phyloP scores from a whole-genome alignment of 2,329 filamentous ascomycete species.

The Byssothecium circinans region DNA sequence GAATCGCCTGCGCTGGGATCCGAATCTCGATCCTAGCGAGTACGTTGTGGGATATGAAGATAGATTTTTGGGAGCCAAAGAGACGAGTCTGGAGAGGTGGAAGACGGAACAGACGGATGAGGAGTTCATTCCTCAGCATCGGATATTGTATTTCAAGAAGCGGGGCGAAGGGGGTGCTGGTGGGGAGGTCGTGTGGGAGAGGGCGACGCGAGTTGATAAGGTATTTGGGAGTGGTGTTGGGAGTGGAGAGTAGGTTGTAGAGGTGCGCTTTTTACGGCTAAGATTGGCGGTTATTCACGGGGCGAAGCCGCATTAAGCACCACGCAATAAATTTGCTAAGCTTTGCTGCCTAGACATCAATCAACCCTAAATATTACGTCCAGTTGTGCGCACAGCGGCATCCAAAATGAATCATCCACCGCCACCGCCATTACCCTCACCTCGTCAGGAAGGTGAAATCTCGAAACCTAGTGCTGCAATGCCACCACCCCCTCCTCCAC shows the following conservation, averaged over 20 bases:
- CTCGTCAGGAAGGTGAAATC: too few species aligned
- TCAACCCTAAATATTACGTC: too few species aligned
- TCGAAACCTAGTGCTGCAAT: too few species aligned
- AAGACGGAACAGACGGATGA: constrained; percentile 57
- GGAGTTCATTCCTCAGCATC: constrained; percentile 60
- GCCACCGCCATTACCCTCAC: too few species aligned
- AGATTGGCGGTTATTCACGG: too few species aligned
- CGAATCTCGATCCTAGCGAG: constrained; percentile 46
- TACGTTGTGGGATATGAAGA: constrained; percentile 59
- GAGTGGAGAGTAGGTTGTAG: not conserved
- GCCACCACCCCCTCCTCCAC: too few species aligned
- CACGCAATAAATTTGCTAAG: too few species aligned
- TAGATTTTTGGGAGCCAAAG: constrained; percentile 54
- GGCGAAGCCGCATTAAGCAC: too few species aligned
- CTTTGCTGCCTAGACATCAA: too few species aligned
- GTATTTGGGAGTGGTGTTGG: constrained; percentile 50
- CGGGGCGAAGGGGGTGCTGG: constrained; percentile 31
- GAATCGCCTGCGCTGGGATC: constrained; percentile 55
- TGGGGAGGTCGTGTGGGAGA: constrained; percentile 54
- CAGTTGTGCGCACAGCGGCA: too few species aligned
- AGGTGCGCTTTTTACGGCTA: too few species aligned
- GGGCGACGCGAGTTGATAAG: constrained; percentile 49
- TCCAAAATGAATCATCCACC: too few species aligned
- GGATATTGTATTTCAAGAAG: constrained; percentile 55
- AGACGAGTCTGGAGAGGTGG: constrained; percentile 54